Base-by-base conservation (phyloP, 2,329 filamentous ascomycete genomes). In the Hypomyces perniciosus region DNA sequence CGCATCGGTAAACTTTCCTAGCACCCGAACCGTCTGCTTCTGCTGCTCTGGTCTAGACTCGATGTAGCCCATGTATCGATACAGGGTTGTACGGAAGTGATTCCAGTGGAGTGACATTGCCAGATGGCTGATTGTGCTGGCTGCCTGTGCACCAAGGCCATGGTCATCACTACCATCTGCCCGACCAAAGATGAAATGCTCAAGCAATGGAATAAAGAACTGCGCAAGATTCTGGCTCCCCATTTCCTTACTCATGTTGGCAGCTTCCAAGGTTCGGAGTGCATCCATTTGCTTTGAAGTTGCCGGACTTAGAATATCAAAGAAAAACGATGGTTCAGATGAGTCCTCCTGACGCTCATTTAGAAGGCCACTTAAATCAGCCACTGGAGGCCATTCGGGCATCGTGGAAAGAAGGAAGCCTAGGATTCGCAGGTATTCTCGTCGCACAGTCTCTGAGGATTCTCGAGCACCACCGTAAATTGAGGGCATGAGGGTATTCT, bases 101-200 rank as follows among this genome's bases (percentile, higher is more conserved):
- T 84, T 85, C 91, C 92, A 97, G 62, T 93, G 89, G 10, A 99
- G 70, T 54, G 84, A 89, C 54, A 81, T 77, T 4, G 87, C 83
- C 50, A 99, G 69, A 28, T 79, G 76, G 2, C 88, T 85, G 53
- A 99, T 85, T 0, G 90, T 86, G 8, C 78, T 81, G n/a, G 90
- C 86, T 5, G 92, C 85, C 66, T 96, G 90, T 12, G 90, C 90
- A 45, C 90, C 85, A 48, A 97, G 76, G 45, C 90, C 92, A 59
- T 95, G 87, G 34, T 90, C 90, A 64, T 96, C 90, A 26, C 67
- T 74, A 7, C 78, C 76, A 44, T 90, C 87, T 4, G 80, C 81
- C 53, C 86, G 83, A 52, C 90, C 86, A 63, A 96, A 92, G 27
- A 96, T 85, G 63, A 96, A 97, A 64, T 96, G 91, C 64, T 99